These are phyloP conservation scores for Colletotrichum viniferum DNA, from an alignment of 2,329 filamentous ascomycete genomes.

Conservation along the genomic window DNA sequence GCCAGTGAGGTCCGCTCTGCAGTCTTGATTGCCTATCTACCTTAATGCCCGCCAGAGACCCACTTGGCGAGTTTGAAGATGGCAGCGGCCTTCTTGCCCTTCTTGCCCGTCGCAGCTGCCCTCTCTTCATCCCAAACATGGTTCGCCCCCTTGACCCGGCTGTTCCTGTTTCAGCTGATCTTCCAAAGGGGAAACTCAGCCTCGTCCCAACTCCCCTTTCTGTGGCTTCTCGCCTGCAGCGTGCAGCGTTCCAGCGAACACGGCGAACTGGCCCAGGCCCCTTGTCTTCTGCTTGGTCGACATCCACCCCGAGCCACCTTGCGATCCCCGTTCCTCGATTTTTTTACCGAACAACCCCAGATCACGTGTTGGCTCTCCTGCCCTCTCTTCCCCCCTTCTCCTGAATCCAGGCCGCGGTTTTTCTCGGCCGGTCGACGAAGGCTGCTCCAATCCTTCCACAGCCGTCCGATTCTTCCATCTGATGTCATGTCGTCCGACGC, in stretches of 20 bases:
- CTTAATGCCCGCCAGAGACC: not conserved
- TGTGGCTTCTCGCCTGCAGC: not conserved
- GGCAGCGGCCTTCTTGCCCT: not conserved
- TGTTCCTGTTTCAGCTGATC: conserved; percentile 22
- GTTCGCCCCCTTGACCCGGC: not conserved
- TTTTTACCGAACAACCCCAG: not conserved
- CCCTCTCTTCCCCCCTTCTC: not conserved
- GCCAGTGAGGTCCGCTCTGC: not conserved
- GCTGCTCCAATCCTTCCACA: not conserved
- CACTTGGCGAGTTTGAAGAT: conserved; percentile 18
- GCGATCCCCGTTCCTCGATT: not conserved
- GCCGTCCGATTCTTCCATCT: not conserved
- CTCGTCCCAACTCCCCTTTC: not conserved
- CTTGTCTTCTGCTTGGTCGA: not conserved
- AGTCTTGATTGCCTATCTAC: not conserved
- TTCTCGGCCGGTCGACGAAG: not conserved
- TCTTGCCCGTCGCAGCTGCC: not conserved
- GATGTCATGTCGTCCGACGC: conserved; percentile 9
- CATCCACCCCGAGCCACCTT: not conserved
- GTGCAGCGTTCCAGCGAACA: not conserved
- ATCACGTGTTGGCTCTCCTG: not conserved
- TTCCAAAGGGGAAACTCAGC: conserved; percentile 4
- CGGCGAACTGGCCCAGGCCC: not conserved
- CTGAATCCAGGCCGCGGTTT: not conserved
- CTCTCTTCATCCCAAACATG: not conserved